Base-by-base conservation (phyloP, 352 stramenopile species). In the Phytophthora sp. region DNA sequence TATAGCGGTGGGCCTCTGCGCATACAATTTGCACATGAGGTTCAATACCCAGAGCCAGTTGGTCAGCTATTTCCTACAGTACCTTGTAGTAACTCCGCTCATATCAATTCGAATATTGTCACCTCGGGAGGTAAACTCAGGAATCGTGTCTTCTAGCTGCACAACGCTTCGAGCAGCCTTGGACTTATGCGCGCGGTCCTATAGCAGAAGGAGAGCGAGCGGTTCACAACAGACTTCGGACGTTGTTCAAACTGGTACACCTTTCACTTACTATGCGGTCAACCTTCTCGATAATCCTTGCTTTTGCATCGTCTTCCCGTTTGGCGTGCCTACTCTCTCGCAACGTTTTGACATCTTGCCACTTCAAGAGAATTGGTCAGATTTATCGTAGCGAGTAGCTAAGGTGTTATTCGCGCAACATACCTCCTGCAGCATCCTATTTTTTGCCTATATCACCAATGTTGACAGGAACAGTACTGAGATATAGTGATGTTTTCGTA, bases 81-180 rank as follows among this genome's bases (percentile, higher is more conserved):
- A 90, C 84, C 86, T 80, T 13, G 84, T 71, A n/a, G 91, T 97
- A 57, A 93, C 86, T 16, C 88, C 88, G 36, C 84, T 89, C 53
- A 95, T 69, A 7, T 91, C 70, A 24, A 95, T 77, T 4, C 71
- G 67, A n/a, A 76, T 60, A 42, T 90, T 91, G 7, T 69, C 66
- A 0, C 82, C 86, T 26, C 85, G 74, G 15, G 73, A 42, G 6
- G 86, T 95, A 49, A 81, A 90, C 29, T 92, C 76, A 20, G 76
- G 73, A 6, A 75, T 73, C 3, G 76, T 67, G 33, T 89, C 80
- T 62, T 94, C 83, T 13, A 84, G 60, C 23, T 91, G 81, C 16
- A 91, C 82, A 44, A 78, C 69, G 12, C 69, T 72, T 26, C 78
- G 79, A 18, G 72, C 73, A n/a, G 71, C 71, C 30, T 71, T 74